phyloP scores from a whole-genome alignment of 768 basidiomycete species.

The Termitomyces bulborhizus region DNA sequence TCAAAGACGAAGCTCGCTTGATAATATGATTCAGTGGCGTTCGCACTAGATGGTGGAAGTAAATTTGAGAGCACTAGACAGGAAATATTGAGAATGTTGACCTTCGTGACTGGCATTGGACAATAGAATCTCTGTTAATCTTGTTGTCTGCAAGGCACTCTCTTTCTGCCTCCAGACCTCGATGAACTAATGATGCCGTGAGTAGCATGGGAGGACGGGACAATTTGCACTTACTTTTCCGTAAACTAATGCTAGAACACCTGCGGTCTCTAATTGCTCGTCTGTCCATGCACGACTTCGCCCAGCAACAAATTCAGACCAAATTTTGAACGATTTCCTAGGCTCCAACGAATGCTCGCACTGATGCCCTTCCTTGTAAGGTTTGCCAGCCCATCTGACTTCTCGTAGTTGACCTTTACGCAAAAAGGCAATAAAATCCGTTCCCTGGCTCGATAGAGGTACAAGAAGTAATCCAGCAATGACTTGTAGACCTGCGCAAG shows the following conservation, averaged over 20 bases:
- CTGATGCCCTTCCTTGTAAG: constrained; percentile 37
- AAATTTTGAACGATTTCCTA: constrained; percentile 72
- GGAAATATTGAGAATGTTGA: constrained; percentile 14
- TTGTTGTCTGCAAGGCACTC: constrained; percentile 61
- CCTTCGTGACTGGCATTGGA: constrained; percentile 85
- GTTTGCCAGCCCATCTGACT: constrained; percentile 77
- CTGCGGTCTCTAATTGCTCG: constrained; percentile 78
- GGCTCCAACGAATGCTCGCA: constrained; percentile 51
- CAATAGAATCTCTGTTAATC: constrained; percentile 66
- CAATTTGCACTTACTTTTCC: constrained; percentile 42
- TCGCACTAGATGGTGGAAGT: constrained; percentile 37
- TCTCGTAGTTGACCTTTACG: constrained; percentile 69
- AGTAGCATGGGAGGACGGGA: not conserved
- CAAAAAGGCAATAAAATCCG: constrained; percentile 78
- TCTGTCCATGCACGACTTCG: constrained; percentile 71
- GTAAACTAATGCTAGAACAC: constrained; percentile 73
- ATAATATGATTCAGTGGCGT: constrained; percentile 82
- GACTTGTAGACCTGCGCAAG: constrained; percentile 40
- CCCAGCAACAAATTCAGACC: constrained; percentile 70
- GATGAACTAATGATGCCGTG: constrained; percentile 51
- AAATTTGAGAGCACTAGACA: too few relatives aligned
- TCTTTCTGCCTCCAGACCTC: constrained; percentile 86
- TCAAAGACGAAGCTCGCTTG: constrained; percentile 39
- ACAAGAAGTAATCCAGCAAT: constrained; percentile 74
- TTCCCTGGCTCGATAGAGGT: constrained; percentile 64